Percentiles rank a stretch among this genome's conserved stretches.
Evolutionary conservation across 768 basidiomycete genomes (phyloP).

Genomic region (Pisolithus sp.): DNA sequence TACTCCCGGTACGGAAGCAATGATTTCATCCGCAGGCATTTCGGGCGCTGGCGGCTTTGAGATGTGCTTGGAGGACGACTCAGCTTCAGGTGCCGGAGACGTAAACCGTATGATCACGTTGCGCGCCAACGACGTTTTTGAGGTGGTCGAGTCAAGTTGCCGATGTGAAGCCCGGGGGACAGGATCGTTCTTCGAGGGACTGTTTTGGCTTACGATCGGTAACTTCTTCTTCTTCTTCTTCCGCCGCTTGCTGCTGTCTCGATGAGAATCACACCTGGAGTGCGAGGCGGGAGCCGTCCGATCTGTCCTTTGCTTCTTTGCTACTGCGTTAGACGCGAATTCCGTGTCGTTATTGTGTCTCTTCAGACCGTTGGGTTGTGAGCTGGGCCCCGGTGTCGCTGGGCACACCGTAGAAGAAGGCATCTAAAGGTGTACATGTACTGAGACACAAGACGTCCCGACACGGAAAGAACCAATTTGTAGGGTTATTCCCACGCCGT

Average conservation of each 20-base stretch:
- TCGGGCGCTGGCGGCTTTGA: not conserved
- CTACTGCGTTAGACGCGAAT: slow-evolving; percentile 5
- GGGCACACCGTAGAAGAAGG: slow-evolving; percentile 20
- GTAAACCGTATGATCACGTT: slow-evolving; percentile 24
- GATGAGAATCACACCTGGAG: slow-evolving; percentile 12
- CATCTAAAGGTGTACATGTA: slow-evolving; percentile 10
- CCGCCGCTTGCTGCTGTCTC: slow-evolving; percentile 20
- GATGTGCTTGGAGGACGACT: not conserved
- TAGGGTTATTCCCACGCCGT: not conserved
- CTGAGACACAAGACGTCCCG: too few relatives aligned
- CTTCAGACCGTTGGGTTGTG: not conserved
- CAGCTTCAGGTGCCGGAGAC: slow-evolving; percentile 13
- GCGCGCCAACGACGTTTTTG: slow-evolving; percentile 11
- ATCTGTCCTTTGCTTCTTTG: slow-evolving; percentile 22
- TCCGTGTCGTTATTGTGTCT: slow-evolving; percentile 16
- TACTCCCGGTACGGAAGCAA: not conserved
- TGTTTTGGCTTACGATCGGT: slow-evolving; percentile 12
- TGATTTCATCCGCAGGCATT: not conserved
- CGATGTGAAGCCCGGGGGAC: slow-evolving; percentile 5
- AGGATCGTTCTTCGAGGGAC: slow-evolving; percentile 7
- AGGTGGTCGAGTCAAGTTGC: slow-evolving; percentile 1
- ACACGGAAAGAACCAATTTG: too few relatives aligned
- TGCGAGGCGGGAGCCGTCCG: slow-evolving; percentile 10
- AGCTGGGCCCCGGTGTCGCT: slow-evolving; percentile 12
- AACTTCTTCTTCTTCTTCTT: slow-evolving; percentile 25